phyloP scores from a whole-genome alignment of 2,329 filamentous ascomycete genomes.

The Trichophyton benhamiae region DNA sequence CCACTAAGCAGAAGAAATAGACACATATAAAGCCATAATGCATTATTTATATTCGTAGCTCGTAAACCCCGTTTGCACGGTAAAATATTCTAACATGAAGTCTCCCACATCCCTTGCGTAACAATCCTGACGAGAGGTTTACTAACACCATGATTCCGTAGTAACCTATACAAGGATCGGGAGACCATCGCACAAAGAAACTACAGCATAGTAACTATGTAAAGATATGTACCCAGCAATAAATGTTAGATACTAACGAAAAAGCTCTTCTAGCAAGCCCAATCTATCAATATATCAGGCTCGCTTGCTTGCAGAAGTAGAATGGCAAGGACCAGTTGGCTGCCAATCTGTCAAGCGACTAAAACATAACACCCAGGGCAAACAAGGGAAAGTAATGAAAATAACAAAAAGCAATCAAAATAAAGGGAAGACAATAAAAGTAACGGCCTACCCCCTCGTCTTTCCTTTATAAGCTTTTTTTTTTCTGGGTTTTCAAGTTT shows the following conservation, averaged over 20 bases:
- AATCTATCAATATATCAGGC: not conserved
- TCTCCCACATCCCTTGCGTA: not conserved
- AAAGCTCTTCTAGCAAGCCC: not conserved
- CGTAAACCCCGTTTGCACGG: not conserved
- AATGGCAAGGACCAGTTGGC: not conserved
- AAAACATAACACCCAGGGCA: not conserved
- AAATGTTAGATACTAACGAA: not conserved
- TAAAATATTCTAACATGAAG: constrained; percentile 1
- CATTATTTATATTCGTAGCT: not conserved
- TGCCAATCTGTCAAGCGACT: not conserved
- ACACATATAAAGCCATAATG: not conserved
- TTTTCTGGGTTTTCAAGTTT: not conserved
- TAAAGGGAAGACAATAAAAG: not conserved
- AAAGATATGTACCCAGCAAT: constrained; percentile 3
- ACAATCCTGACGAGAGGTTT: not conserved
- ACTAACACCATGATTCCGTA: not conserved
- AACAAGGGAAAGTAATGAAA: not conserved
- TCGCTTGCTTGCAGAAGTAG: not conserved
- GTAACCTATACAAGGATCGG: constrained; percentile 2
- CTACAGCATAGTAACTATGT: constrained; percentile 4
- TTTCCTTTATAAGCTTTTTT: not conserved
- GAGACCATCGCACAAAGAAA: constrained; percentile 3
- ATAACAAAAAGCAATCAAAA: not conserved
- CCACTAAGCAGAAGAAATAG: not conserved
- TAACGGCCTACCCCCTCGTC: not conserved